phyloP scores from a whole-genome alignment of 2,329 filamentous ascomycete genomes.

The Alternaria infectoria region DNA sequence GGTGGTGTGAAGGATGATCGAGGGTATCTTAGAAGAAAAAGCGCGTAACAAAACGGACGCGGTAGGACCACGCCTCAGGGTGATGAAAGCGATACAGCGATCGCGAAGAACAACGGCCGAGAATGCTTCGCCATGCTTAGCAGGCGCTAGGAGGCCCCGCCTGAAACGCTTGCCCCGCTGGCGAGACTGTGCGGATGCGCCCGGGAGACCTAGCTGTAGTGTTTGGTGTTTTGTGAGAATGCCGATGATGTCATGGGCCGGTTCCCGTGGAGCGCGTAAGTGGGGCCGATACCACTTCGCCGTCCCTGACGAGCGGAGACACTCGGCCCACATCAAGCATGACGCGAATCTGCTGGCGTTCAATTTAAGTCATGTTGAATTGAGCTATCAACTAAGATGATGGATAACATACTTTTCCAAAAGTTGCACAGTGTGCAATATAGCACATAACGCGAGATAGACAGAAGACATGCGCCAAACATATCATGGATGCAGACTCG shows the following conservation, averaged over 20 bases:
- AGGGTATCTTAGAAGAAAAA: conserved; percentile 7
- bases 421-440: not conserved
- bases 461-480: not conserved
- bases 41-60: not conserved
- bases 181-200: conserved; percentile 4
- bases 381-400: not conserved
- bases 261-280: not conserved
- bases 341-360: not conserved
- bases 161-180: not conserved
- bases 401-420: not conserved
- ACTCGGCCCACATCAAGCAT: not conserved
- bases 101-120: not conserved
- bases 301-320: not conserved
- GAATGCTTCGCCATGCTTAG: conserved; percentile 19
- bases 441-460: not conserved
- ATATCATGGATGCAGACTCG: not conserved
- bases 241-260: conserved; percentile 13
- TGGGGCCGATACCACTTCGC: not conserved
- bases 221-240: conserved; percentile 4
- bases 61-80: not conserved
- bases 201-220: conserved; percentile 2
- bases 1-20: not conserved
- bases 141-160: not conserved
- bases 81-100: not conserved
- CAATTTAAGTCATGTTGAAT: not conserved